Conservation (phyloP, 331 rosid genomes). For the Quercus phellos region DNA sequence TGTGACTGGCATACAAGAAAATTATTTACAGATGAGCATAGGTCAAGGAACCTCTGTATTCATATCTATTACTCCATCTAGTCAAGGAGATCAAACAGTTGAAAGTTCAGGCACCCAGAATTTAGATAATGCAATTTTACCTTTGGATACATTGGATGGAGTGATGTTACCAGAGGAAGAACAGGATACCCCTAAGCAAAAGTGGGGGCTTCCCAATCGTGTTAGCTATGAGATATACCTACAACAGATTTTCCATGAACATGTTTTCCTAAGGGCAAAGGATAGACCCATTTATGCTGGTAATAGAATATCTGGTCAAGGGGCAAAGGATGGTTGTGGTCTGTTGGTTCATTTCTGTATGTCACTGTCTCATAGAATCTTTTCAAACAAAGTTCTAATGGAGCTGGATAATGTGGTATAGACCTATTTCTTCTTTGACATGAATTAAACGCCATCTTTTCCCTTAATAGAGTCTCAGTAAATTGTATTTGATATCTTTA, state of each 20-base stretch:
- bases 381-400: slow-evolving; percentile 68
- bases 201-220: slow-evolving; percentile 46
- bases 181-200: slow-evolving; percentile 34
- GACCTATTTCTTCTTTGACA: background rate
- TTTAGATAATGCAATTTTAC: slow-evolving; percentile 53
- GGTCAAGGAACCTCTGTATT: slow-evolving; percentile 73
- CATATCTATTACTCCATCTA: slow-evolving; percentile 59
- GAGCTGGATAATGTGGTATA: slow-evolving; percentile 86
- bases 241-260: slow-evolving; percentile 79
- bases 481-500: slow-evolving; percentile 26
- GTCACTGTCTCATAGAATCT: slow-evolving; percentile 80
- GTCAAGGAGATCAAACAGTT: slow-evolving; percentile 41
- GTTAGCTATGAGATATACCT: slow-evolving; percentile 72
- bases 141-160: slow-evolving; percentile 69
- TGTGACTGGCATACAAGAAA: slow-evolving; percentile 85
- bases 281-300: slow-evolving; percentile 42
- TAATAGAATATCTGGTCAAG: slow-evolving; percentile 39
- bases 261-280: slow-evolving; percentile 57
- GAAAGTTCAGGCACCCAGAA: slow-evolving; percentile 38
- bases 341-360: slow-evolving; percentile 84
- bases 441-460: background rate
- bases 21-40: slow-evolving; percentile 72
- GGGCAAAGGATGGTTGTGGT: slow-evolving; percentile 63
- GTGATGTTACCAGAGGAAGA: slow-evolving; percentile 50
- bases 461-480: slow-evolving; percentile 14